Evolutionary conservation across 345 rosid species (phyloP), one percentile per base, ranked within the genome.

Genomic region (Sonneratia alba): DNA sequence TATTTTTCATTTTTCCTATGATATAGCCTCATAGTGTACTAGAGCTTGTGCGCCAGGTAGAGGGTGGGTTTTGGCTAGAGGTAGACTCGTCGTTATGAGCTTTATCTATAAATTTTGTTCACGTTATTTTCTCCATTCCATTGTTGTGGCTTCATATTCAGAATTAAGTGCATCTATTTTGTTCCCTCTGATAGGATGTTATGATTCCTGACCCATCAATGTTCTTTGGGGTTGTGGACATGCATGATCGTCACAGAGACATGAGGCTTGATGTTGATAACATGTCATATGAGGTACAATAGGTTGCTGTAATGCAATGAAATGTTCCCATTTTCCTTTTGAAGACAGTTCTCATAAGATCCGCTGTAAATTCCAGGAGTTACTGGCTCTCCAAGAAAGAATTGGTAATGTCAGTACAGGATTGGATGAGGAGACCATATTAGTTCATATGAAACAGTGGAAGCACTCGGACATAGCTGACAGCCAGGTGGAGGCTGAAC

Each of bases 211-310:
- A 90, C 76, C 98, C 85, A 71, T 85, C 96, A 19, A 77, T 87
- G 56, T 37, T 86, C 73, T 74, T 83, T 73, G 91, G 95, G 36
- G 76, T 76, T 66, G 88, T 90, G 68, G 89, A 86, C 77, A 61
- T 84, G 49, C 87, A 87, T 67, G 98, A 94, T 79, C 89, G 89
- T 71, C 91, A 94, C 66, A 83, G 97, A 74, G 95, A 91, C 74
- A 89, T 94, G 98, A 87, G 97, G 53, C 97, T 94, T 40, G 97
- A 94, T 73, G 97, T 94, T 66, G 98, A 94, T 83, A 92, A 88
- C 82, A 94, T 94, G 98, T 79, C 98, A 38, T 94, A 94, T 53
- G 98, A 91, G 97, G 98, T 94, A 87, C 75, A 47, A 66, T 13
- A 12, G 19, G 11, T 4, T 32, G 16, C 47, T 24, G 1, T 55